Percentiles rank a stretch among this genome's conserved stretches.
Evolutionary conservation across 1,139 yeast species (phyloP).

Genomic region (Pichia cactophila): DNA sequence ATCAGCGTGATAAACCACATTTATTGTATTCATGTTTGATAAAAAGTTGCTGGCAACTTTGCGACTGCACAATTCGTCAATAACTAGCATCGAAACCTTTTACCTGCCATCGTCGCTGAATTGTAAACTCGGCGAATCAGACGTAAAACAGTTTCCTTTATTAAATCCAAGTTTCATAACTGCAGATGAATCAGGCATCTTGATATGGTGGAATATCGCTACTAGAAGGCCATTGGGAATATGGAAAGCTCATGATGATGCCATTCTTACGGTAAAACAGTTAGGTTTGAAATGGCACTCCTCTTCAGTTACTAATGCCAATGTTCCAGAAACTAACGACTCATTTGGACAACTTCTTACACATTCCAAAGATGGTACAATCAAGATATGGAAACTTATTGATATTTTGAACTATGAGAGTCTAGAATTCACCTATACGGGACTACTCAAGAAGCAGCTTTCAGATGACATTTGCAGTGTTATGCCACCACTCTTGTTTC

Average conservation of each 20-base stretch:
- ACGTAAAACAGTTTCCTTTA: neutral
- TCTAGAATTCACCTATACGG: constrained; percentile 15
- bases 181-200: constrained; percentile 40
- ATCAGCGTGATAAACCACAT: no score
- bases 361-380: constrained; percentile 48
- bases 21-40: neutral
- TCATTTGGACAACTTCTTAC: constrained; percentile 35
- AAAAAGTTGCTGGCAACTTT: constrained; percentile 10
- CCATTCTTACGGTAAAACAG: constrained; percentile 37
- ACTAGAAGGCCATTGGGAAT: constrained; percentile 36
- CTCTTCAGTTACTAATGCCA: neutral
- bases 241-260: constrained; percentile 43
- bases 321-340: constrained; percentile 1
- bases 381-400: constrained; percentile 41
- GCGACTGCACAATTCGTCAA: constrained; percentile 10
- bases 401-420: constrained; percentile 10
- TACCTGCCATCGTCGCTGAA: constrained; percentile 13
- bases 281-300: constrained; percentile 29
- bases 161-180: constrained; percentile 21
- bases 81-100: constrained; percentile 11
- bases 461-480: neutral
- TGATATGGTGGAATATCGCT: constrained; percentile 45
- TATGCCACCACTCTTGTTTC: constrained; percentile 22
- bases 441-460: constrained; percentile 15
- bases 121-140: neutral